phyloP scores from a whole-genome alignment of 768 basidiomycete species.

The Rhodocollybia butyracea region DNA sequence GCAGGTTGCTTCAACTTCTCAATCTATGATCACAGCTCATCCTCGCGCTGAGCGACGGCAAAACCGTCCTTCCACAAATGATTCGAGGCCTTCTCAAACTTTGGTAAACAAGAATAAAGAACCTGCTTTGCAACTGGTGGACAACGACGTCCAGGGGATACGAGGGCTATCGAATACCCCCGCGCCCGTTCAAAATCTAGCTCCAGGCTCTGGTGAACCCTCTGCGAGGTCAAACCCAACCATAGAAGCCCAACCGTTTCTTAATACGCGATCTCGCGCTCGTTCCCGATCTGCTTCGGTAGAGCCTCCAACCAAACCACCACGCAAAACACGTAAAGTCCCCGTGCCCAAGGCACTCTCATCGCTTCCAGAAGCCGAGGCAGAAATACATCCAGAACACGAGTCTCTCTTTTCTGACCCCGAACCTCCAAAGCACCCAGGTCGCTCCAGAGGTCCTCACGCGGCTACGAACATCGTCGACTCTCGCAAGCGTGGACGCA shows the following conservation, averaged over 20 bases:
- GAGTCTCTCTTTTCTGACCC: not conserved
- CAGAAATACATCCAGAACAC: not conserved
- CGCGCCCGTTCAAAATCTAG: not conserved
- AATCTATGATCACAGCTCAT: not conserved
- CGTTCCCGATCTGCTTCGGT: constrained; percentile 30
- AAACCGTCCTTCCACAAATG: not conserved
- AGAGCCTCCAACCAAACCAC: constrained; percentile 18
- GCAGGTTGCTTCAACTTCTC: not conserved
- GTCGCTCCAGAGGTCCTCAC: not conserved
- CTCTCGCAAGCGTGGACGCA: not conserved
- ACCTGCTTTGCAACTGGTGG: not conserved
- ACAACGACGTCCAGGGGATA: not conserved
- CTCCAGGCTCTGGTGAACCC: no score
- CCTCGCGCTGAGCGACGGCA: not conserved
- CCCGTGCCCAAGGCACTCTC: not conserved
- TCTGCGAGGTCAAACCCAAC: not conserved
- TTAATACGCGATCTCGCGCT: constrained; percentile 30
- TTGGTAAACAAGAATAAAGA: not conserved
- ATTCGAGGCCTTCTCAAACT: not conserved
- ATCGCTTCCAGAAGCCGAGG: not conserved
- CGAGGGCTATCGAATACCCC: not conserved
- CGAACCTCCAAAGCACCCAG: not conserved
- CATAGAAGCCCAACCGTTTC: not conserved
- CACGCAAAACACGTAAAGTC: not conserved
- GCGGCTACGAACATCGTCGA: not conserved